A percentile compares a stretch with the other conserved stretches of the same genome.
These are phyloP conservation scores for Limtongozyma cylindracea DNA, from an alignment of 805 yeast genomes.

Conservation along the genomic window DNA sequence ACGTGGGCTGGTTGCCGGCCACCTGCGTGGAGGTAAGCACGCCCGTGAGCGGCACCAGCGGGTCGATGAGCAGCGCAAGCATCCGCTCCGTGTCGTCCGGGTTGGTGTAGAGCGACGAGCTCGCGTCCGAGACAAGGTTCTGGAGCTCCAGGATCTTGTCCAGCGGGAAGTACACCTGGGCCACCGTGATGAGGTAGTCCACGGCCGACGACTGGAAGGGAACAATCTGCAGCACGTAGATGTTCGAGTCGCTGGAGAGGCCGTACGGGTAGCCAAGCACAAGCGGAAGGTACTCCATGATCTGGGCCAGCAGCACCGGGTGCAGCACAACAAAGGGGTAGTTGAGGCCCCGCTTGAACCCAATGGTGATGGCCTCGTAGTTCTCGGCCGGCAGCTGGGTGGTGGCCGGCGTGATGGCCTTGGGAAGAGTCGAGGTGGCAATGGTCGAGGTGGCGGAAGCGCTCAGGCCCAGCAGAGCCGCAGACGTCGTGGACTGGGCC, in stretches of 20 bases:
- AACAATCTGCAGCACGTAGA: slow-evolving; percentile 41
- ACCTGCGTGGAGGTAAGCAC: slow-evolving; percentile 6
- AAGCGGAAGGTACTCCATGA: slow-evolving; percentile 62
- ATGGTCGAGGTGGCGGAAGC: slow-evolving; percentile 4
- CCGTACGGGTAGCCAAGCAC: slow-evolving; percentile 41
- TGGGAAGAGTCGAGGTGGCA: slow-evolving; percentile 24
- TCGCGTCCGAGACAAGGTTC: slow-evolving; percentile 16
- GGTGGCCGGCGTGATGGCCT: slow-evolving; percentile 48
- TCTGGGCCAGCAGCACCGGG: slow-evolving; percentile 60
- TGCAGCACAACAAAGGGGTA: slow-evolving; percentile 62
- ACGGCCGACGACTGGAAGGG: slow-evolving; percentile 37
- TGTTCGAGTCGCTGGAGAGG: slow-evolving; percentile 5
- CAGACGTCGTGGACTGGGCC: slow-evolving; percentile 5
- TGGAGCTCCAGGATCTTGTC: slow-evolving; percentile 21
- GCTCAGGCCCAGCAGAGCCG: no score
- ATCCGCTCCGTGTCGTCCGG: slow-evolving; percentile 25
- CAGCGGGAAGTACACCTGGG: slow-evolving; percentile 62
- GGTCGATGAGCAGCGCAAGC: slow-evolving; percentile 50
- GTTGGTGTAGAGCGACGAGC: slow-evolving; percentile 37
- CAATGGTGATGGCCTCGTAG: slow-evolving; percentile 39
- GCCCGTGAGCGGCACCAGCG: slow-evolving; percentile 31
- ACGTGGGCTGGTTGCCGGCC: slow-evolving; percentile 1
- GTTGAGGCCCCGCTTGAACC: slow-evolving; percentile 57
- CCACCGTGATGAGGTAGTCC: slow-evolving; percentile 60
- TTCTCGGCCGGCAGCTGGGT: slow-evolving; percentile 17